A percentile compares a stretch with the other conserved stretches of the same genome.
phyloP scores from a whole-genome alignment of 805 yeast species.

The Nakazawaea wyomingensis region DNA sequence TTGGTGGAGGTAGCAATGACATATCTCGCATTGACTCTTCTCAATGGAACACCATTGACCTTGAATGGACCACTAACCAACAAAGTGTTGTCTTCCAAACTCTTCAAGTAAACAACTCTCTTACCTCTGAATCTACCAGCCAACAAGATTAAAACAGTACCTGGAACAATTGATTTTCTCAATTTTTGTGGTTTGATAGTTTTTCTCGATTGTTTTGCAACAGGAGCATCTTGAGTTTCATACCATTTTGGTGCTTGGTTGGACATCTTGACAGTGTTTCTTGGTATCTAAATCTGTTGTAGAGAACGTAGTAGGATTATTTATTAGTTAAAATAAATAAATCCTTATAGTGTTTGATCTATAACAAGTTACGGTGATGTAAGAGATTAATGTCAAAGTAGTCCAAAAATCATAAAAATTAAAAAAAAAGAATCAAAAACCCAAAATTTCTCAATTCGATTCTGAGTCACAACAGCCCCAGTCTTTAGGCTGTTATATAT shows the following conservation, averaged over 20 bases:
- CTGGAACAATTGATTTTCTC: slow-evolving; percentile 95
- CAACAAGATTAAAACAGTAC: slow-evolving; percentile 93
- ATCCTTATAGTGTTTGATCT: neutral
- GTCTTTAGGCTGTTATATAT: no score
- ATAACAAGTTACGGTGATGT: no score
- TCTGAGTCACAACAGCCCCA: slow-evolving; percentile 6
- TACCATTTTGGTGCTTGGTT: slow-evolving; percentile 81
- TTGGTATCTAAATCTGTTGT: neutral
- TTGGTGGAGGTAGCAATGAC: slow-evolving; percentile 98
- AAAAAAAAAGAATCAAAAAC: neutral
- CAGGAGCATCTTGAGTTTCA: slow-evolving; percentile 88
- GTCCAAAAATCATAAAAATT: neutral
- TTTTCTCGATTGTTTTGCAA: slow-evolving; percentile 87
- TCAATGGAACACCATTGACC: slow-evolving; percentile 98
- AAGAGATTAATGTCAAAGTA: neutral
- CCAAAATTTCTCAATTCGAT: neutral
- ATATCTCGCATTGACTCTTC: slow-evolving; percentile 98
- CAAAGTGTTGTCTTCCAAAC: slow-evolving; percentile 95
- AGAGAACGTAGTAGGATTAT: neutral
- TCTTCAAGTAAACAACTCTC: slow-evolving; percentile 97
- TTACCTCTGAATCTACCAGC: slow-evolving; percentile 99
- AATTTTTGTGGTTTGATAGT: slow-evolving; percentile 88
- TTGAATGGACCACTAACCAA: slow-evolving; percentile 99
- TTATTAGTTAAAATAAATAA: slow-evolving; percentile 4
- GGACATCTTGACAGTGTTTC: slow-evolving; percentile 20